Evolutionary conservation across 495 filamentous ascomycete genomes (phyloP).

Genomic region (Aspergillus olivimuriae): DNA sequence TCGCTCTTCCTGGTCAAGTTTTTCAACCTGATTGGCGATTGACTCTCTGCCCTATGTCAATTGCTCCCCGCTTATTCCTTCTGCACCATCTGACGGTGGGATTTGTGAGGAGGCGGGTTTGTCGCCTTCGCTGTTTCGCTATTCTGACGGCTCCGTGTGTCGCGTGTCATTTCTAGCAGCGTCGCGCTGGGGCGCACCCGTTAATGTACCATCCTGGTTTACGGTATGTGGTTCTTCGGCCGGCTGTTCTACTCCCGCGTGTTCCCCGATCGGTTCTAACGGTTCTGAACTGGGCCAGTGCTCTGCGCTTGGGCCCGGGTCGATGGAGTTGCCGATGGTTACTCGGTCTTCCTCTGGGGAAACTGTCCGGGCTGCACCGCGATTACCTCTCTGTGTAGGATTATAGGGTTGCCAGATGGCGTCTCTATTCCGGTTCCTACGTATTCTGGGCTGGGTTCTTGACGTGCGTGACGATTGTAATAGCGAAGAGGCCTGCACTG

Average conservation of each 20-base stretch:
- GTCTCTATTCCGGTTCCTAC: neutral
- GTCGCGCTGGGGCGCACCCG: no score
- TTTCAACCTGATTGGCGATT: constrained; percentile 1
- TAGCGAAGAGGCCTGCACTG: neutral
- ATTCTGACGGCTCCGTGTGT: no score
- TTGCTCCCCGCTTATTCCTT: neutral
- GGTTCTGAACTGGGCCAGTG: neutral
- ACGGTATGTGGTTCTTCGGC: neutral
- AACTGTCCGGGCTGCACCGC: neutral
- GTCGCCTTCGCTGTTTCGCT: no score
- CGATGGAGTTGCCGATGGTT: neutral
- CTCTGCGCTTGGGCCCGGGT: neutral
- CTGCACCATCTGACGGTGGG: neutral
- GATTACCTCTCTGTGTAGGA: neutral
- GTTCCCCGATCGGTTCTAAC: neutral
- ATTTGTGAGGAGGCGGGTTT: neutral
- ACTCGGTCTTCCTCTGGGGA: neutral
- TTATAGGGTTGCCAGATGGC: neutral
- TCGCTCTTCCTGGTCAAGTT: neutral
- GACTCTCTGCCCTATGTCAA: neutral
- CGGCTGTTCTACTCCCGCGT: neutral
- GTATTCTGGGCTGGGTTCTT: neutral
- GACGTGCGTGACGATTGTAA: no score
- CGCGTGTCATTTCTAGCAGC: no score
- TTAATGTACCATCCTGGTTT: neutral